Evolutionary conservation across 805 yeast genomes (phyloP), one percentile per base, ranked within the genome.

Genomic region (Barnettozyma botsteinii): DNA sequence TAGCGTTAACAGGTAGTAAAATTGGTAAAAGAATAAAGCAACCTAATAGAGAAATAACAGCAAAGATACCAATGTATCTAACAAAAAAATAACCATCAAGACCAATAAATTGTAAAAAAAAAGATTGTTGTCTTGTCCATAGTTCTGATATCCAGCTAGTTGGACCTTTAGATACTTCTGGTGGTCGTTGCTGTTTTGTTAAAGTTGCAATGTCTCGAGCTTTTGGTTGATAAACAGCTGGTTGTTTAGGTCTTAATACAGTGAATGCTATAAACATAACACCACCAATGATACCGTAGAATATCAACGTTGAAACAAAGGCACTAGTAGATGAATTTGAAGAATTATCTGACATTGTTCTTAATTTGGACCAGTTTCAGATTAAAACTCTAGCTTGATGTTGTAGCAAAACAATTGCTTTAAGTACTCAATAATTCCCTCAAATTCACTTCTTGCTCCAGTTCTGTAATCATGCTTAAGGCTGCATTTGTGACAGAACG

Each of bases 151-250:
- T 49, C 93, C 93, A 85, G 8, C 70, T 58, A 41, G 75, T 59
- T 2, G 77, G 75, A 18, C 88, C 91, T 15, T 60, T 55, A 3
- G 57, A 49, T 1, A 49, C 52, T 19, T 42, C 40, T 10, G 56
- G 57, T 14, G 57, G 55, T 17, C 42, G 35, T 33, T 47, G 43
- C 10, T 51, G 47, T 28, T 46, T 34, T 5, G 85, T 79, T 15
- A 85, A 69, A 4, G 83, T 79, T 4, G 73, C 78, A 9, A 66
- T 45, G 20, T 60, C 62, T 65, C 77, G 63, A 1, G 85, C 67
- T 52, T 91, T 80, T 17, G 96, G 96, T 48, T 87, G 81, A 59
- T 93, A 91, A 25, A 87, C 81, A 38, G 88, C 68, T 52, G 70
- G 75, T 59, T 80, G 72, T 49, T 66, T 73, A 34, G 81, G 71